Evolutionary conservation across 1,284 basidiomycete genomes (phyloP).

Genomic region (Erythrobasidium hasegawianum): DNA sequence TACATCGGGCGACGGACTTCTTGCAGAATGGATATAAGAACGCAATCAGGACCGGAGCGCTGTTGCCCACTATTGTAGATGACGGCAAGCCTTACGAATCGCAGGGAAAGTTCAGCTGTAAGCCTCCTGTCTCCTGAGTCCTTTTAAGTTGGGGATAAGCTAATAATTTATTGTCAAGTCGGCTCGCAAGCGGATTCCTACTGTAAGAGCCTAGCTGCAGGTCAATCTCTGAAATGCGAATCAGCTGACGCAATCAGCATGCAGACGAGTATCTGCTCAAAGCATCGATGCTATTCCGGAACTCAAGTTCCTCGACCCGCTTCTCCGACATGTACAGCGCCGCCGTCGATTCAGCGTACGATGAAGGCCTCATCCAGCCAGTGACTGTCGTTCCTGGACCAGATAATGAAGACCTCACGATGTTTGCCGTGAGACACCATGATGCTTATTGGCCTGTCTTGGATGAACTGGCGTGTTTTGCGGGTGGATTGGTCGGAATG

Average conservation of each 20-base stretch:
- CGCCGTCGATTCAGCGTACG: constrained; percentile 25
- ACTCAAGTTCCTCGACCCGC: constrained; percentile 6
- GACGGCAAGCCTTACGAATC: constrained; percentile 15
- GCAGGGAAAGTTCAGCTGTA: constrained; percentile 7
- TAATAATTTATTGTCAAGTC: too few species aligned
- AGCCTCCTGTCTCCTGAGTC: neutral
- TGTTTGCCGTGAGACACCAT: constrained; percentile 18
- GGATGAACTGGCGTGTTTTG: constrained; percentile 55
- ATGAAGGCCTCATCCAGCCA: constrained; percentile 5
- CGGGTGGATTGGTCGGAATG: constrained; percentile 57
- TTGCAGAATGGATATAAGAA: constrained; percentile 21
- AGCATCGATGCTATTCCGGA: constrained; percentile 51
- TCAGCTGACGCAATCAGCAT: neutral
- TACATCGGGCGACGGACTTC: constrained; percentile 12
- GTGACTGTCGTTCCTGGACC: constrained; percentile 19
- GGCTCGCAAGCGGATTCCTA: constrained; percentile 46
- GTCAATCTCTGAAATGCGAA: neutral
- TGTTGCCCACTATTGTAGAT: constrained; percentile 20
- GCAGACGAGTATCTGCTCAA: constrained; percentile 56
- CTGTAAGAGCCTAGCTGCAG: constrained; percentile 41
- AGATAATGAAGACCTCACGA: constrained; percentile 5
- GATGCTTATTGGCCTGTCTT: constrained; percentile 20
- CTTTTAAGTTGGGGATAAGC: too few species aligned
- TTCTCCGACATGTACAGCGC: constrained; percentile 2
- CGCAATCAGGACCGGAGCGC: neutral